Evolutionary conservation across 2,329 filamentous ascomycete species (phyloP), one percentile per base, ranked within the genome.

Genomic region (Nigrospora oryzae): DNA sequence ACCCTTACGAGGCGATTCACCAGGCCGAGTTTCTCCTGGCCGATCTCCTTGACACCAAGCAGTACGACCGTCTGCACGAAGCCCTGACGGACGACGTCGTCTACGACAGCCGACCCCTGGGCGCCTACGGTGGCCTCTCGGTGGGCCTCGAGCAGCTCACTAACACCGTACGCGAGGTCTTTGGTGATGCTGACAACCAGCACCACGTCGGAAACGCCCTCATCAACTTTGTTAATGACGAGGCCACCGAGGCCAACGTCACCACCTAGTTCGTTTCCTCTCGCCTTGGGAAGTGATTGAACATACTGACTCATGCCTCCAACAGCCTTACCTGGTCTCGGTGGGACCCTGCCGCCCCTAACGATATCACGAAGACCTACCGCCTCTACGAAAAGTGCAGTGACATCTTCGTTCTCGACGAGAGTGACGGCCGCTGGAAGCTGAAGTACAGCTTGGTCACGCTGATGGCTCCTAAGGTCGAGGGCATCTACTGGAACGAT

Each of bases 331-430:
- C 35, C 16, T 42, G 12, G 8, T 42, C 40, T 8, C 40, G 33
- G 11, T 42, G 40, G 40, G 40, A 42, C 14, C 3, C 19, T 2
- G 14, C 17, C 4, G 33, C 40, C 2, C 33, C 15, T 32, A 15
- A 42, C 5, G 40, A 42, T 33, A 3, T 15, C 2, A 42, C n/a
- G 19, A 42, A 42, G 40, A 36, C 40, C 16, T 42, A 36, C 40
- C 40, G 40, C 4, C n/a, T 42, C 33, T 42, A 42, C 40, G 40
- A 42, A n/a, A 16, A 33, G 12, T 42, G 40, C 40, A 32, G 36
- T 7, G 40, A 42, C 19, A 19, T 35, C 32, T 42, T 42, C 12
- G 40, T 42, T 32, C 6, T 42, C 8, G 40, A 42, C 13, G 6
- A 1, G 2, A 12, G n/a, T 17, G 38, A 40, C 23, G 40, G 40